A percentile compares a stretch with the other conserved stretches of the same genome.
phyloP scores from a whole-genome alignment of 345 rosid species.

The Citrus unshiu region DNA sequence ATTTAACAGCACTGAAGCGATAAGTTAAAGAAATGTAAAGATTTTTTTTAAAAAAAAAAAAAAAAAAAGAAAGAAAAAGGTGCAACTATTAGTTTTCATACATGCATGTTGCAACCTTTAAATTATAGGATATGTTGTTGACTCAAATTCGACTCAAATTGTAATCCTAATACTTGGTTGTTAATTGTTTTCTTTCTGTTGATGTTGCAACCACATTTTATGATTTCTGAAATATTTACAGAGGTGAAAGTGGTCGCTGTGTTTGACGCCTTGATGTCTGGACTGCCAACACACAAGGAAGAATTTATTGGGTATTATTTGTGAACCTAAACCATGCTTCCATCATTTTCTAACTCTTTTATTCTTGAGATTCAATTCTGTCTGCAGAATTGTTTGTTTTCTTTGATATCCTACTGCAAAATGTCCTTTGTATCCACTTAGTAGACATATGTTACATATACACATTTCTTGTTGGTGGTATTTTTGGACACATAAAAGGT shows the following conservation, averaged over 20 bases:
- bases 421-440: too few species aligned
- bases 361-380: too few species aligned
- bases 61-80: not conserved
- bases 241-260: slow-evolving; percentile 95
- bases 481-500: too few species aligned
- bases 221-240: slow-evolving; percentile 32
- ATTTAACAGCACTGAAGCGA: not conserved
- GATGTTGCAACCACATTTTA: slow-evolving; percentile 3
- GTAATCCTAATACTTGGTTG: not conserved
- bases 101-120: not conserved
- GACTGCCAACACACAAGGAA: slow-evolving; percentile 87
- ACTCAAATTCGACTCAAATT: not conserved
- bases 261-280: slow-evolving; percentile 95
- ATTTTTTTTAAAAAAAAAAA: too few species aligned
- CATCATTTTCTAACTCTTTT: too few species aligned
- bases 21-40: too few species aligned
- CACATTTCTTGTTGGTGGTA: too few species aligned
- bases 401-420: too few species aligned
- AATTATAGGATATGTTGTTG: not conserved
- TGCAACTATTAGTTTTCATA: not conserved
- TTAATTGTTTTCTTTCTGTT: slow-evolving; percentile 1
- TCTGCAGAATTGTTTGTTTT: too few species aligned
- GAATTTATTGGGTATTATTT: slow-evolving; percentile 24
- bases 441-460: too few species aligned
- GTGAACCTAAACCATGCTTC: too few species aligned